These are phyloP conservation scores for Penicillium turbatum DNA, from an alignment of 495 filamentous ascomycete genomes.

Conservation along the genomic window DNA sequence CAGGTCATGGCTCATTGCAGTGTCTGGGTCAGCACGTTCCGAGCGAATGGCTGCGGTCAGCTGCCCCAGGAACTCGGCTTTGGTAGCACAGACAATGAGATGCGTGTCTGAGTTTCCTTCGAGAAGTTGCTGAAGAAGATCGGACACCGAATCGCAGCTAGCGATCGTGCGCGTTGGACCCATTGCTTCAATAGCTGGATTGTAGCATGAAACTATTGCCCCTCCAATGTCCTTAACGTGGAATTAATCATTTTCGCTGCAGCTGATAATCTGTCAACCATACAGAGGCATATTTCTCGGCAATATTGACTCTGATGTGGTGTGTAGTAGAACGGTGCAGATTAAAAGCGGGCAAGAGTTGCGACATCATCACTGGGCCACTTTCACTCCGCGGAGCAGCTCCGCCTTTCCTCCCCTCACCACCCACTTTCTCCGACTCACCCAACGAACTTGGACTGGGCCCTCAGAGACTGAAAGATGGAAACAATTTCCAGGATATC, in stretches of 20 bases:
- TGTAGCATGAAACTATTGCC: not conserved
- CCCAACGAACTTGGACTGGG: conserved; percentile 18
- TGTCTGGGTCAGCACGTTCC: conserved; percentile 13
- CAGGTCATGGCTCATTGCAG: conserved; percentile 34
- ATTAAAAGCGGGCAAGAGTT: conserved; percentile 7
- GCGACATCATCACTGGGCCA: conserved; percentile 1
- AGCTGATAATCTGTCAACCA: not conserved
- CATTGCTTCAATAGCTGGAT: conserved; percentile 15
- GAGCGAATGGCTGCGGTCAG: conserved; percentile 31
- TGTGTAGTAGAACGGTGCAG: conserved; percentile 1
- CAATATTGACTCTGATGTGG: not conserved
- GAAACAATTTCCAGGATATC: conserved; percentile 96
- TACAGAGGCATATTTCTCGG: not conserved
- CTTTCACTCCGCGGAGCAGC: conserved; percentile 23
- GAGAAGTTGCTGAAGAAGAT: conserved; percentile 63
- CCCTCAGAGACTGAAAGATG: conserved; percentile 49
- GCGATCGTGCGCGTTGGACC: conserved; percentile 21
- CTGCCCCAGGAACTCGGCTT: conserved; percentile 56
- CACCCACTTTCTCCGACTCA: conserved; percentile 17
- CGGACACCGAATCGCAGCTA: conserved; percentile 33
- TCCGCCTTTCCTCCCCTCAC: conserved; percentile 19
- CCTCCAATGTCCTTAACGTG: not conserved
- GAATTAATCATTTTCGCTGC: not conserved
- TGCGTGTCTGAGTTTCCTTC: conserved; percentile 52
- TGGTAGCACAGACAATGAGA: conserved; percentile 66